Conservation (phyloP, 164 flowering plant genomes). For the Tetrastigma voinierianum region DNA sequence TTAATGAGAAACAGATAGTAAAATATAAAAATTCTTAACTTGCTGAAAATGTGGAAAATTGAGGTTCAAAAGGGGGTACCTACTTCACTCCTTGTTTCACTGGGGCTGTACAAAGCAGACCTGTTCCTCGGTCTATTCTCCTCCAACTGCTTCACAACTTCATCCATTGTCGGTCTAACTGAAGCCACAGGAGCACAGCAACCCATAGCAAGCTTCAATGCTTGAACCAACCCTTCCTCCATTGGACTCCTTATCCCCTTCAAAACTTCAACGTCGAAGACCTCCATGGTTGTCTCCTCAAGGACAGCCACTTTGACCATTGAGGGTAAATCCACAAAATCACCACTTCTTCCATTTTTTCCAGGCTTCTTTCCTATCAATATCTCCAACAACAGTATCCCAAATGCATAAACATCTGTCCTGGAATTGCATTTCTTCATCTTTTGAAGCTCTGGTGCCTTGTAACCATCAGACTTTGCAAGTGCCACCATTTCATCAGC, state of each 20-base stretch:
- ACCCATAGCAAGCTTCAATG: constrained; percentile 99
- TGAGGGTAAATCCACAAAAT: constrained; percentile 78
- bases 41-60: constrained; percentile 2
- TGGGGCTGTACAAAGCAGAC: constrained; percentile 92
- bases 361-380: constrained; percentile 89
- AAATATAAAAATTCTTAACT: not conserved
- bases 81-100: constrained; percentile 88
- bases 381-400: constrained; percentile 83
- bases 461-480: constrained; percentile 87
- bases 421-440: constrained; percentile 92
- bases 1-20: not conserved
- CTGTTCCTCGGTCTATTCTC: constrained; percentile 94
- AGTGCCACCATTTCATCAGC: constrained; percentile 84
- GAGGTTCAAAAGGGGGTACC: constrained; percentile 74
- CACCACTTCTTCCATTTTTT: constrained; percentile 53
- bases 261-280: constrained; percentile 80
- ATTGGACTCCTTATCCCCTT: constrained; percentile 91
- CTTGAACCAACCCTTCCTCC: constrained; percentile 97
- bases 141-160: constrained; percentile 93
- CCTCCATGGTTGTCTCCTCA: constrained; percentile 96
- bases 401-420: constrained; percentile 93
- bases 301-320: constrained; percentile 89
- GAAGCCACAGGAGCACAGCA: constrained; percentile 96
- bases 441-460: constrained; percentile 91
- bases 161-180: constrained; percentile 88